phyloP scores from a whole-genome alignment of 441 rosid species.

The Codiaeum variegatum region DNA sequence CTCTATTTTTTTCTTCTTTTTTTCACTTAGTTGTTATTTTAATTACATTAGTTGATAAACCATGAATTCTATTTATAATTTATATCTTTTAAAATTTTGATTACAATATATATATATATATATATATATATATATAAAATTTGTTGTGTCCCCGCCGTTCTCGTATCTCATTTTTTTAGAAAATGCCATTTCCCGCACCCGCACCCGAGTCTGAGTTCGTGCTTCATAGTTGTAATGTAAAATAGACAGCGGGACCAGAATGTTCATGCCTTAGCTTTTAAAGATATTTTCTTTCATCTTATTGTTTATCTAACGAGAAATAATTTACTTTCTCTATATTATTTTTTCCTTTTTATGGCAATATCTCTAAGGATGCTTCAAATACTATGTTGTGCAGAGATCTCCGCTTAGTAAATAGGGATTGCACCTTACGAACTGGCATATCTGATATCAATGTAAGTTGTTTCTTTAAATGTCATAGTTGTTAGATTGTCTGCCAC shows the following conservation, averaged over 20 bases:
- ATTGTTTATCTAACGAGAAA: not conserved
- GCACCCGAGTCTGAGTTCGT: too few species aligned
- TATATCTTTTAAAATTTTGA: too few species aligned
- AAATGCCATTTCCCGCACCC: too few species aligned
- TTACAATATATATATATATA: too few species aligned
- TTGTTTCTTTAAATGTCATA: constrained; percentile 19
- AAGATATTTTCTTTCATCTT: not conserved
- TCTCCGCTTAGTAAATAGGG: constrained; percentile 86
- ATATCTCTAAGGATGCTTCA: not conserved
- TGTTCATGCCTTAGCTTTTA: not conserved
- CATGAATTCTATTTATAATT: too few species aligned
- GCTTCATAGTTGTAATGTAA: not conserved
- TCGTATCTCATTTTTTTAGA: too few species aligned
- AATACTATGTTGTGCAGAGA: constrained; percentile 54
- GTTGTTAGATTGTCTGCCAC: constrained; percentile 15
- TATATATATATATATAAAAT: too few species aligned
- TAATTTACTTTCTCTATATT: not conserved
- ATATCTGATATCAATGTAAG: constrained; percentile 89
- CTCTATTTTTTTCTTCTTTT: too few species aligned
- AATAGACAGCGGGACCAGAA: not conserved
- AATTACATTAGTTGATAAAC: too few species aligned
- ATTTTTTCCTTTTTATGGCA: not conserved
- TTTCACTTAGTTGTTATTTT: too few species aligned
- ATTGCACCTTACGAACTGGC: constrained; percentile 76
- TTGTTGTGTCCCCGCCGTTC: too few species aligned